phyloP scores from a whole-genome alignment of 208 protist species.

The Naegleria gruberi region DNA sequence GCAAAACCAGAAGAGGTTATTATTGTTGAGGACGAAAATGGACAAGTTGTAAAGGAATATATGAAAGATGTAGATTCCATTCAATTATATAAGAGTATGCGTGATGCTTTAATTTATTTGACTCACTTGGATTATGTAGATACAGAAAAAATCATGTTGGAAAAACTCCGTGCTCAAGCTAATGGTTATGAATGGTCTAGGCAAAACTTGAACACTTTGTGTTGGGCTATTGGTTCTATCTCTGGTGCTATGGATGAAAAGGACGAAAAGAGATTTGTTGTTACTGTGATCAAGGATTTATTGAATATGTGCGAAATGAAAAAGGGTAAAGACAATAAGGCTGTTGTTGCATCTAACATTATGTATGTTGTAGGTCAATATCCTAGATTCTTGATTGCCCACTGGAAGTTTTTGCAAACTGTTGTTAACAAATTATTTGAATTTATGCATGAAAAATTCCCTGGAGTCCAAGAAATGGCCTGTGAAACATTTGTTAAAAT shows the following conservation, averaged over 20 bases:
- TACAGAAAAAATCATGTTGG: conserved; percentile 90
- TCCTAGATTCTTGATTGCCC: conserved; percentile 90
- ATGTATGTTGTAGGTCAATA: conserved; percentile 99
- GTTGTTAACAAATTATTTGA: conserved; percentile 98
- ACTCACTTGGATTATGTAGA: conserved; percentile 88
- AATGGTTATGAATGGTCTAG: conserved; percentile 85
- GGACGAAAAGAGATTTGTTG: conserved; percentile 93
- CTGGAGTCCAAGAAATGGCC: conserved; percentile 99
- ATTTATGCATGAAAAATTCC: conserved; percentile 98
- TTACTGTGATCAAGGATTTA: conserved; percentile 94
- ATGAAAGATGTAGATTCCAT: conserved; percentile 93
- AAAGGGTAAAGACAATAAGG: conserved; percentile 92
- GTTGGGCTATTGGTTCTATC: conserved; percentile 98
- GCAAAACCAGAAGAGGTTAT: conserved; percentile 98
- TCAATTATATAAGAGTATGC: conserved; percentile 93
- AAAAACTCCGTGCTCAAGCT: conserved; percentile 51
- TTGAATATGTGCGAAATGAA: conserved; percentile 89
- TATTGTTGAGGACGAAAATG: conserved; percentile 95
- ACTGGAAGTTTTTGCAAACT: conserved; percentile 94
- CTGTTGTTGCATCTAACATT: conserved; percentile 97
- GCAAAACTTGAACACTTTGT: conserved; percentile 94
- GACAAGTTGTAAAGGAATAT: conserved; percentile 88
- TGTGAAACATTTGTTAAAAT: conserved; percentile 99
- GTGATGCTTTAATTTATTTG: conserved; percentile 90
- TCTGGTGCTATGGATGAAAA: conserved; percentile 85